These are phyloP conservation scores for Mycocentrospora acerina DNA, from an alignment of 2,329 filamentous ascomycete species.

Conservation along the genomic window DNA sequence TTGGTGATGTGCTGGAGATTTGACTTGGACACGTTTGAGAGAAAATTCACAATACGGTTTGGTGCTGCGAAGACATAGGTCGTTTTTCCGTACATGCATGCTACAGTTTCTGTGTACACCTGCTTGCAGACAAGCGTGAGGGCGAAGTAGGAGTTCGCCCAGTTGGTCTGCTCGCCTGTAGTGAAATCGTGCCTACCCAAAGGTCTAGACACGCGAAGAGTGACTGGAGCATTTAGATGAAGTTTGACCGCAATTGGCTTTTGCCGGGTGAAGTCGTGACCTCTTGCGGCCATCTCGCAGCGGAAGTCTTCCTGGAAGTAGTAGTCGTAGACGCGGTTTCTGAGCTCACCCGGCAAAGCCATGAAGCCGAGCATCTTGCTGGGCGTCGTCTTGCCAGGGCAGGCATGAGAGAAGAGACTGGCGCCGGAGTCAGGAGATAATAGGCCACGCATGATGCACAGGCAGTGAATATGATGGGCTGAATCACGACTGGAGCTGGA, in stretches of 20 bases:
- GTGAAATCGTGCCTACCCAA: slow-evolving; percentile 20
- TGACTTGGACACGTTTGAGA: slow-evolving; percentile 16
- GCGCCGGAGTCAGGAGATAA: slow-evolving; percentile 1
- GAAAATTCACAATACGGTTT: slow-evolving; percentile 27
- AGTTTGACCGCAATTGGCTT: slow-evolving; percentile 16
- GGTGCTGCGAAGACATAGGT: slow-evolving; percentile 34
- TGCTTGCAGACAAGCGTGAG: slow-evolving; percentile 34
- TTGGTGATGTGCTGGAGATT: slow-evolving; percentile 26
- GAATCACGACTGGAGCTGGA: too few species aligned
- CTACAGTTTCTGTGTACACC: slow-evolving; percentile 25
- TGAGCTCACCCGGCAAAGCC: slow-evolving; percentile 52
- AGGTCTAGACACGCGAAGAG: slow-evolving; percentile 18
- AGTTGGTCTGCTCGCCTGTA: slow-evolving; percentile 25
- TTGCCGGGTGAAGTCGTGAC: slow-evolving; percentile 8
- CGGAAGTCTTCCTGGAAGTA: slow-evolving; percentile 32
- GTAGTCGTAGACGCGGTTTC: slow-evolving; percentile 50
- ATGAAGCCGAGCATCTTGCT: slow-evolving; percentile 33
- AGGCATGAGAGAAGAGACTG: slow-evolving; percentile 15
- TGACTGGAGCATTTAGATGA: neutral
- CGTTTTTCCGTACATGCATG: slow-evolving; percentile 31
- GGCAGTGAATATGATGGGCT: too few species aligned
- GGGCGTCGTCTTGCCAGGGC: slow-evolving; percentile 2
- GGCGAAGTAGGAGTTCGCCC: slow-evolving; percentile 29
- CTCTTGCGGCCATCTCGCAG: slow-evolving; percentile 27
- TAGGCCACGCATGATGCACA: neutral